Percentiles rank a stretch among this genome's conserved stretches.
Evolutionary conservation across 1,284 basidiomycete species (phyloP).

Genomic region (Cutaneotrichosporon mucoides): DNA sequence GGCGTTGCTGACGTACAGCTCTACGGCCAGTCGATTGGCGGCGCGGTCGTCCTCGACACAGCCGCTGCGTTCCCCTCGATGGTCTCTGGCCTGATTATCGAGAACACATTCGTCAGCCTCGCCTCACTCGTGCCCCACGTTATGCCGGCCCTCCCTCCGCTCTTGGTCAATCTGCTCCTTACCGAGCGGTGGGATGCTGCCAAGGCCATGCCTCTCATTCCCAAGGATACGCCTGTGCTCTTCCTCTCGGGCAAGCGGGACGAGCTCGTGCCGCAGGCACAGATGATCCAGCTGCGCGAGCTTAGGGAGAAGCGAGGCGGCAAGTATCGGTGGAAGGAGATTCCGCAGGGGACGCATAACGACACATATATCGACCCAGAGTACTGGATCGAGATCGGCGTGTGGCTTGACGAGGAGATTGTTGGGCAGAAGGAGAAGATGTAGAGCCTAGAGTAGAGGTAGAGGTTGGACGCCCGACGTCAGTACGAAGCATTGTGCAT

Average conservation of each 20-base stretch:
- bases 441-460: neutral
- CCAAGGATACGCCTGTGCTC: conserved; percentile 69
- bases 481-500: neutral
- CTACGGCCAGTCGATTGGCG: conserved; percentile 93
- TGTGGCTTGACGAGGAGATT: conserved; percentile 54
- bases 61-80: conserved; percentile 71
- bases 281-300: conserved; percentile 76
- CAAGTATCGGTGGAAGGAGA: conserved; percentile 56
- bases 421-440: conserved; percentile 2
- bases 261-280: conserved; percentile 75
- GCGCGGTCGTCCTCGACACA: conserved; percentile 88
- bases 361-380: conserved; percentile 64
- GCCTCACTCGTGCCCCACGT: conserved; percentile 73
- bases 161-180: conserved; percentile 39
- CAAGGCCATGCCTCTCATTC: conserved; percentile 65
- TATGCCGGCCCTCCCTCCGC: conserved; percentile 69
- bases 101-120: conserved; percentile 87
- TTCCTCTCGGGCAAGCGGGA: conserved; percentile 76
- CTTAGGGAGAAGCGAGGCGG: conserved; percentile 50
- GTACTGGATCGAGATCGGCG: conserved; percentile 61
- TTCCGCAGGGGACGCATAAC: conserved; percentile 64
- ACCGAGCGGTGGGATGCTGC: conserved; percentile 79
- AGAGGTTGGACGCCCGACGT: too few relatives aligned
- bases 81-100: conserved; percentile 64
- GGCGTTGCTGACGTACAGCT: conserved; percentile 43